Evolutionary conservation across 225 moss, liverwort and hornwort species (phyloP), one percentile per base, ranked within the genome.

Genomic region (Bryum argenteum): DNA sequence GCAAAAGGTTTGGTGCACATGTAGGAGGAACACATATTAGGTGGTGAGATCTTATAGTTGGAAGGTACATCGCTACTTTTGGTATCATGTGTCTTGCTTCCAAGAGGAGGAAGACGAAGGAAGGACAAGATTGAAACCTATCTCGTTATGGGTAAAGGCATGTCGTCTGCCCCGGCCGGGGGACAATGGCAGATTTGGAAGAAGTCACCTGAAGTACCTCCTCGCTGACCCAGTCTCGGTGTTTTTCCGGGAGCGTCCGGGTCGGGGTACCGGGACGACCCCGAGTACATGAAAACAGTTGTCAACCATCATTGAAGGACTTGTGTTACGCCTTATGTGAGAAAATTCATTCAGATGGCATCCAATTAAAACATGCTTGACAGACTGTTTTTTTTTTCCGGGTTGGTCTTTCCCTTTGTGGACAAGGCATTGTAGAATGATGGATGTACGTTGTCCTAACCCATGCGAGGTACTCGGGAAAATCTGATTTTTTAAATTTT

Each of bases 161-260:
- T 3, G 33, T 33, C 33, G 5, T 9, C n/a, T 14, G n/a, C n/a
- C n/a, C n/a, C n/a, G n/a, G n/a, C 0, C 11, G 5, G 20, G 9
- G 57, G 56, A 22, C 61, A 48, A 42, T 12, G 33, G 14, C 33
- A 41, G 21, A 51, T 6, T n/a, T 1, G 58, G 65, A 74, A 58
- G 79, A 70, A 64, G 74, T 74, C 69, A 58, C 64, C 64, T 64
- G 74, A 58, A 70, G 79, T 70, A 69, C 69, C 24, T n/a, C n/a
- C n/a, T n/a, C n/a, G 62, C 67, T 2, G 48, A 73, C 73, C 48
- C 12, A 43, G 67, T 54, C 65, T 19, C 55, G 20, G 14, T 0
- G 2, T 26, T n/a, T 26, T 26, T 26, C 11, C 2, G n/a, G 2
- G 15, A 0, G 56, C 17, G 14, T 17, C 3, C 13, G 56, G 18